phyloP scores from a whole-genome alignment of 306 rosid species.

The Casuarina glauca region DNA sequence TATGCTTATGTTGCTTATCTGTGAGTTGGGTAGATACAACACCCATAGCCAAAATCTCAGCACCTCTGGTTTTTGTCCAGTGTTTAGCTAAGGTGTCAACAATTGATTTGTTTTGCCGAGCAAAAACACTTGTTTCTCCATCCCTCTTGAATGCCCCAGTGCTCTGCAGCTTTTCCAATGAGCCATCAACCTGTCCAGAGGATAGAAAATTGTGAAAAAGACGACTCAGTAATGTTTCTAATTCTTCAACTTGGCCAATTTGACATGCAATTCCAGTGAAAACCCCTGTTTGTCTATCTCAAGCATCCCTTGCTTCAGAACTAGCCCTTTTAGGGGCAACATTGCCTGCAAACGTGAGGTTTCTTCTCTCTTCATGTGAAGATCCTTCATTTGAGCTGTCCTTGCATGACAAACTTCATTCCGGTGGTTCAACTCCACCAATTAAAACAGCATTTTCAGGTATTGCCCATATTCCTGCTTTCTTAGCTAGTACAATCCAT shows the following conservation, averaged over 20 bases:
- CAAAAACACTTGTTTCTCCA: conserved; percentile 86
- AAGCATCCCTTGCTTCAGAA: conserved; percentile 81
- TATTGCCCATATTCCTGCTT: conserved; percentile 99
- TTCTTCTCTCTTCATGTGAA: conserved; percentile 74
- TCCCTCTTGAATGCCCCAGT: conserved; percentile 91
- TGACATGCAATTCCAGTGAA: conserved; percentile 58
- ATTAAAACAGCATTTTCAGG: conserved; percentile 90
- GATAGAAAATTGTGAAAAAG: conserved; percentile 75
- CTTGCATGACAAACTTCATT: conserved; percentile 90
- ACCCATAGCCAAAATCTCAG: conserved; percentile 95
- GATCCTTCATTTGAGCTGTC: conserved; percentile 95
- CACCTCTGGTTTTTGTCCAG: conserved; percentile 98
- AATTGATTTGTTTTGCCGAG: conserved; percentile 84
- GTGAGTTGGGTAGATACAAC: conserved; percentile 79
- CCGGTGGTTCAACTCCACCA: conserved; percentile 99
- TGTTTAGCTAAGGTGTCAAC: conserved; percentile 95
- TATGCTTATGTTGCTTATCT: conserved; percentile 88
- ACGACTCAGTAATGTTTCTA: conserved; percentile 76
- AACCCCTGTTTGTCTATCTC: conserved; percentile 63
- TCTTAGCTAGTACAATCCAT: conserved; percentile 92
- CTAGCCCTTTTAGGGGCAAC: conserved; percentile 69
- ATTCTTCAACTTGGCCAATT: conserved; percentile 84
- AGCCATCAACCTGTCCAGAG: conserved; percentile 75
- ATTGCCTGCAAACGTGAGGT: conserved; percentile 61
- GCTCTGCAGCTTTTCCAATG: conserved; percentile 68